Evolutionary conservation across 495 filamentous ascomycete genomes (phyloP), one percentile per base, ranked within the genome.

Genomic region (Aspergillus sparsus): DNA sequence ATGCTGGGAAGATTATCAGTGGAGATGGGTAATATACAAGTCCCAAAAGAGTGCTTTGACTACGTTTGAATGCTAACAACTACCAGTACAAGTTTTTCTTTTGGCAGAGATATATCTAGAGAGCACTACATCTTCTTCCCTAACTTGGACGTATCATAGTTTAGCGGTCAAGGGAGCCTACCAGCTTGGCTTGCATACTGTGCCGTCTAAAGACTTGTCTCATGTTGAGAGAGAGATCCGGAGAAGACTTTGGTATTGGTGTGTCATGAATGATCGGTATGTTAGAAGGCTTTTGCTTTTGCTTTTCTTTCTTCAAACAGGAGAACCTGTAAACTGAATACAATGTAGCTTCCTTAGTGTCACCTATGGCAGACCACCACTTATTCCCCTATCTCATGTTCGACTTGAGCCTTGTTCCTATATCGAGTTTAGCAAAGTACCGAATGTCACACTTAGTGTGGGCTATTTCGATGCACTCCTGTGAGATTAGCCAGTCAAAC

Each of bases 191-290:
- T 27, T 57, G 5, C 54, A 57, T 16, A 6, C 7, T 2, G 31
- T 34, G 21, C 39, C 11, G 6, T 57, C 42, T 2, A 57, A 33
- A 31, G 10, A 18, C 15, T 5, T 15, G n/a, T 15, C 41, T 9
- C 11, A 33, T 7, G 6, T 27, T n/a, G 54, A 47, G 10, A 10
- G 41, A n/a, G 54, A 57, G 15, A 16, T 57, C 7, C 54, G 54
- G 15, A 33, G 10, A 16, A 57, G 54, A 31, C 10, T 36, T 11
- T 57, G 54, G 54, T 57, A 47, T 33, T 57, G 54, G 39, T 57
- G 54, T 34, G 41, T 57, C 31, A 57, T 57, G 41, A 57, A 57
- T 47, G 54, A 57, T 46, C 36, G 54, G 54, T 57, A 42, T 27
- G 21, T 3, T 1, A 27, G 21, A 27, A 1, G 3, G 21, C 21